Base-by-base conservation (phyloP, 2,329 filamentous ascomycete species). In the Botrytis elliptica region DNA sequence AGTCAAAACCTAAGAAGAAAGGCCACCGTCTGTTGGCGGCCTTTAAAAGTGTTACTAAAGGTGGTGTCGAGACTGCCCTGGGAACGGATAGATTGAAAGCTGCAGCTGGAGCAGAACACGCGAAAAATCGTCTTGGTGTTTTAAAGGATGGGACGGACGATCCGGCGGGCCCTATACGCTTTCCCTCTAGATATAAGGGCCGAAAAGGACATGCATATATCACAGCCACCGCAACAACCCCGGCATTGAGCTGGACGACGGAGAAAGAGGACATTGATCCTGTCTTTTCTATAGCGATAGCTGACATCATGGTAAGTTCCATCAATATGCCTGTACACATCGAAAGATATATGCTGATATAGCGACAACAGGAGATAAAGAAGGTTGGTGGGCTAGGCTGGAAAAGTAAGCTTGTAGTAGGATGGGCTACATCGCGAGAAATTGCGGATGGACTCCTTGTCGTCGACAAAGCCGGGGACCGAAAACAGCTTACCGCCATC, bases 341-440 rank as follows among this genome's bases (percentile, higher is more conserved):
- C 12, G 10, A 57, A 33, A 60, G 38, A 14, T 14, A 40, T 29
- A 46, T 5, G 33, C 65, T 66, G 29, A 74, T 72, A 55, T 63
- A 36, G 40, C 29, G 2, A 16, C 5, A 60, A 44, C 59, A 78
- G 69, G 92, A 95, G 81, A 80, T 97, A 71, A 92, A 90, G 81
- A 97, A 97, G 83, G 84, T 95, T 2, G 93, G 93, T 7, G 93
- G 93, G 0, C 85, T 95, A 52, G 93, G 93, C 0, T 97, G 93
- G 93, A 97, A 96, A 83, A 90, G 90, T 1, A 95, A 94, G 84
- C 83, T 96, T 68, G 87, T 96, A 2, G 92, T 96, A 0, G 93
- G 93, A 0, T 94, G 93, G 92, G 90, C 92, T 0, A 86, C 93
- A 78, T 88, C 89, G 0, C 86, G 90, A 66, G 90, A 95, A 81